These are phyloP conservation scores for Elsinoe necatrix DNA, from an alignment of 2,329 filamentous ascomycete genomes.

Conservation along the genomic window DNA sequence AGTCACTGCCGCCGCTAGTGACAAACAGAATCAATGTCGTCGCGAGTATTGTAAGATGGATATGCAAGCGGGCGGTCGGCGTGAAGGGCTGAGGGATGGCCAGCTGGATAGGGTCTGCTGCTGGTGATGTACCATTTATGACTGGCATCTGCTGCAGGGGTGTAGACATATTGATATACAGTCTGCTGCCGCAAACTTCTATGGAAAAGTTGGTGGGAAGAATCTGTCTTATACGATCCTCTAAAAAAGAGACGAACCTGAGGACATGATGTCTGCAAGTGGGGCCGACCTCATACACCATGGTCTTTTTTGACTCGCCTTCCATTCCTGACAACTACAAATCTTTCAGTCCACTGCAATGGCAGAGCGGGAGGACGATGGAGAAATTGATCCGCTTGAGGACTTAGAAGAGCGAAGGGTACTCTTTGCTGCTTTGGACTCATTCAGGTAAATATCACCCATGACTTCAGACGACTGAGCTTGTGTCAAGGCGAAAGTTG, in stretches of 20 bases:
- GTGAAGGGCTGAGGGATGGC: constrained; percentile 50
- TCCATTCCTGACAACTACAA: too few species aligned
- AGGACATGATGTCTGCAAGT: neutral
- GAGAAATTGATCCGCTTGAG: constrained; percentile 55
- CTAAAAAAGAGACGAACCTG: too few species aligned
- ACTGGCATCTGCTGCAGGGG: neutral
- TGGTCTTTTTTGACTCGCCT: too few species aligned
- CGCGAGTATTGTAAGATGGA: constrained; percentile 48
- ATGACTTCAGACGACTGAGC: neutral
- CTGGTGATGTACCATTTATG: constrained; percentile 24
- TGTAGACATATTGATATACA: neutral
- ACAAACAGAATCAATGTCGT: constrained; percentile 50
- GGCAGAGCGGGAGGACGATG: constrained; percentile 41
- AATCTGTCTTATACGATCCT: too few species aligned
- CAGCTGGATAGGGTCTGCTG: constrained; percentile 43
- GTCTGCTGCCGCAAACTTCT: neutral
- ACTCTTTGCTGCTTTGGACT: constrained; percentile 75
- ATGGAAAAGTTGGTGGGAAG: neutral
- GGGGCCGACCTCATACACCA: neutral
- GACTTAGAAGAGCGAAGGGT: constrained; percentile 76
- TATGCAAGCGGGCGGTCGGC: constrained; percentile 49
- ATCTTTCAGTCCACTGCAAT: neutral
- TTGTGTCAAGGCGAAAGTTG: too few species aligned
- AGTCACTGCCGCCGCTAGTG: constrained; percentile 44
- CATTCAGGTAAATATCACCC: constrained; percentile 63